Percentiles rank a stretch among this genome's conserved stretches.
phyloP scores from a whole-genome alignment of 495 filamentous ascomycete species.

The Podospora sp. region DNA sequence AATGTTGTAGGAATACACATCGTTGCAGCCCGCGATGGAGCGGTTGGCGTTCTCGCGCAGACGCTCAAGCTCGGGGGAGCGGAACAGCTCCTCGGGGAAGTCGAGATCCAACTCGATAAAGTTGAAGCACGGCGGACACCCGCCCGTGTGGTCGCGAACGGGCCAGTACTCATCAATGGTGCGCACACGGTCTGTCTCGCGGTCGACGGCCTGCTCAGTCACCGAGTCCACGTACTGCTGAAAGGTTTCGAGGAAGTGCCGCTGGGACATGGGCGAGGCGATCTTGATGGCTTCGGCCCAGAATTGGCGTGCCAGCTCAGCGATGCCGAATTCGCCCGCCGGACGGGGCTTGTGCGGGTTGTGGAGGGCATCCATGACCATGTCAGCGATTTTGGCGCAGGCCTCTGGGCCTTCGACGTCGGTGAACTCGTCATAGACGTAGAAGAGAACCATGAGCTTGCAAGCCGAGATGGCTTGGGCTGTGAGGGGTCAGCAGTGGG shows the following conservation, averaged over 20 bases:
- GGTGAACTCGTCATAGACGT: constrained; percentile 19
- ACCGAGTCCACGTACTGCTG: constrained; percentile 14
- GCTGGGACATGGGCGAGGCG: constrained; percentile 10
- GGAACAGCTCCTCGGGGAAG: constrained; percentile 17
- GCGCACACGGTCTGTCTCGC: too few species aligned
- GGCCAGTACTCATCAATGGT: too few species aligned
- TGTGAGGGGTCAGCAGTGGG: neutral
- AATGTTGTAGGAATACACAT: constrained; percentile 23
- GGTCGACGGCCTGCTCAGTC: neutral
- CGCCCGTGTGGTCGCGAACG: too few species aligned
- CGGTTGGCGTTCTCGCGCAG: constrained; percentile 12
- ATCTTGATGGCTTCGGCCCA: neutral
- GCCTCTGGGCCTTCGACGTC: constrained; percentile 10
- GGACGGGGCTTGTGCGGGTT: constrained; percentile 21
- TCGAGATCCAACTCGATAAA: too few species aligned
- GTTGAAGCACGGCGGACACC: too few species aligned
- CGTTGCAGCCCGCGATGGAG: constrained; percentile 1
- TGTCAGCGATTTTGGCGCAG: neutral
- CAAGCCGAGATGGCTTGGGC: constrained; percentile 5
- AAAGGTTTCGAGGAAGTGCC: constrained; percentile 18
- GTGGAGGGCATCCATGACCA: constrained; percentile 17
- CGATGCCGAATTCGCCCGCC: constrained; percentile 7
- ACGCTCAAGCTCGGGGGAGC: constrained; percentile 5
- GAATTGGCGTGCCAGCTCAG: constrained; percentile 21
- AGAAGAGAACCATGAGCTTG: constrained; percentile 20